Percentiles rank a stretch among this genome's conserved stretches.
Conservation (phyloP, 192 early-diverging fungal species). For the Dissophora globulifera region DNA sequence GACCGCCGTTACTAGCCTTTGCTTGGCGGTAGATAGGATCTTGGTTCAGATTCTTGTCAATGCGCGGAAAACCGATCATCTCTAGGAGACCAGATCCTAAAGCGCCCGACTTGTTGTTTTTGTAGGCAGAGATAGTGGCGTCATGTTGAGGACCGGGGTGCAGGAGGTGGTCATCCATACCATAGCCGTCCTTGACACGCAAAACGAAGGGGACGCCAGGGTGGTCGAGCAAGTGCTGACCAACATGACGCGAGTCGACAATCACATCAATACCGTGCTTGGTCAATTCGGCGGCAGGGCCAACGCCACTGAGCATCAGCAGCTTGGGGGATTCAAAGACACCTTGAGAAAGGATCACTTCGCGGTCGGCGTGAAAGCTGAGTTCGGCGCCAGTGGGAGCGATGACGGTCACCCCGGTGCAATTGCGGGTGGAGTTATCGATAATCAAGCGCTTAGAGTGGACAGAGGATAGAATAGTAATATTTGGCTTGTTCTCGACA, state of each 20-base stretch:
- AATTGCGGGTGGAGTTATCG: conserved; percentile 22
- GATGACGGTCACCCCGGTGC: conserved; percentile 31
- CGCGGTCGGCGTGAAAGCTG: conserved; percentile 32
- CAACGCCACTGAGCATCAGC: conserved; percentile 45
- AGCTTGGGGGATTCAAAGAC: conserved; percentile 40
- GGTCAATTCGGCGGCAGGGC: conserved; percentile 21
- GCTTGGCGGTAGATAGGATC: conserved; percentile 21
- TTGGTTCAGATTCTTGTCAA: conserved; percentile 15
- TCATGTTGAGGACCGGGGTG: conserved; percentile 14
- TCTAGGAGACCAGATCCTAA: conserved; percentile 25
- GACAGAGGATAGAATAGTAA: conserved; percentile 17
- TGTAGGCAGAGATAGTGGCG: conserved; percentile 1
- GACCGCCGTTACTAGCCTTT: conserved; percentile 26
- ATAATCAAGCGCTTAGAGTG: conserved; percentile 35
- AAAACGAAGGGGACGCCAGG: conserved; percentile 23
- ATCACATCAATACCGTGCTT: conserved; percentile 38
- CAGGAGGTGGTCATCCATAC: conserved; percentile 30
- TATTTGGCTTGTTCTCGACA: conserved; percentile 31
- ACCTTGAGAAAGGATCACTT: conserved; percentile 41
- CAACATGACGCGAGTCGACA: conserved; percentile 40
- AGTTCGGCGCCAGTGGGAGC: conserved; percentile 26
- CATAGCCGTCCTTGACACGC: conserved; percentile 29
- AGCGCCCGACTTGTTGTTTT: conserved; percentile 13
- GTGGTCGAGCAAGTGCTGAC: conserved; percentile 23
- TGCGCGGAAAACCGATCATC: conserved; percentile 39